Percentiles rank a stretch among this genome's conserved stretches.
phyloP scores from a whole-genome alignment of 2,329 filamentous ascomycete genomes.

The Xylariaceae sp. region DNA sequence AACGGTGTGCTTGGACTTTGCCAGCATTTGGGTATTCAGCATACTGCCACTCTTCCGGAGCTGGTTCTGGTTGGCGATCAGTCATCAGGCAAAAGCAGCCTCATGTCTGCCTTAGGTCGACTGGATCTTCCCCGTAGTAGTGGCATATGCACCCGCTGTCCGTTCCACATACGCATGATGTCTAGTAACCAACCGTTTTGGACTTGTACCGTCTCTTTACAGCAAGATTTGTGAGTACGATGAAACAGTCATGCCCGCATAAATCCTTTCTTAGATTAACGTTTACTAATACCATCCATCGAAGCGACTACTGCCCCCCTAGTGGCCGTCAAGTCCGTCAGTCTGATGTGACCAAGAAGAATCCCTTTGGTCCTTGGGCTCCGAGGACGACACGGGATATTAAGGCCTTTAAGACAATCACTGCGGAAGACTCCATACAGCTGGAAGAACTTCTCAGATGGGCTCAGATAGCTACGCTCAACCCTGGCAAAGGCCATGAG shows the following conservation, averaged over 20 bases:
- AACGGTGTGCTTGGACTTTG: background rate
- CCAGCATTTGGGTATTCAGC: slow-evolving; percentile 44
- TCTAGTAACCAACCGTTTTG: slow-evolving; percentile 49
- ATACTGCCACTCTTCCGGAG: slow-evolving; percentile 68
- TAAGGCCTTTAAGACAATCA: slow-evolving; percentile 58
- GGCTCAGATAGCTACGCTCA: slow-evolving; percentile 71
- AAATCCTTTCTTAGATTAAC: too few relatives aligned
- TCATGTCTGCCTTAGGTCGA: slow-evolving; percentile 14
- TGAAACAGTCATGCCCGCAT: too few relatives aligned
- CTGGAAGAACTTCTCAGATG: slow-evolving; percentile 63
- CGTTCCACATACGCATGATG: slow-evolving; percentile 69
- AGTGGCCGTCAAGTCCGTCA: slow-evolving; percentile 30
- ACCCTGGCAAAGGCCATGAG: slow-evolving; percentile 51
- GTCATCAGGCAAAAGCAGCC: slow-evolving; percentile 69
- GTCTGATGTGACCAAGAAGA: slow-evolving; percentile 38
- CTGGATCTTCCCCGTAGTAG: slow-evolving; percentile 42
- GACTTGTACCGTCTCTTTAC: slow-evolving; percentile 61
- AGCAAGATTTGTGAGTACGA: too few relatives aligned
- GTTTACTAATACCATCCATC: too few relatives aligned
- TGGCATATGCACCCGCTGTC: slow-evolving; percentile 64
- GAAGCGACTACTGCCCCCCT: slow-evolving; percentile 44
- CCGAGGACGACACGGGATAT: slow-evolving; percentile 37
- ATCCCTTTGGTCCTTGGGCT: slow-evolving; percentile 61
- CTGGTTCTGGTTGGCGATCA: slow-evolving; percentile 80
- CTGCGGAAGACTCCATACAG: slow-evolving; percentile 43